Evolutionary conservation across 2,329 filamentous ascomycete genomes (phyloP), one percentile per base, ranked within the genome.

Genomic region (Albifimbria verrucaria): DNA sequence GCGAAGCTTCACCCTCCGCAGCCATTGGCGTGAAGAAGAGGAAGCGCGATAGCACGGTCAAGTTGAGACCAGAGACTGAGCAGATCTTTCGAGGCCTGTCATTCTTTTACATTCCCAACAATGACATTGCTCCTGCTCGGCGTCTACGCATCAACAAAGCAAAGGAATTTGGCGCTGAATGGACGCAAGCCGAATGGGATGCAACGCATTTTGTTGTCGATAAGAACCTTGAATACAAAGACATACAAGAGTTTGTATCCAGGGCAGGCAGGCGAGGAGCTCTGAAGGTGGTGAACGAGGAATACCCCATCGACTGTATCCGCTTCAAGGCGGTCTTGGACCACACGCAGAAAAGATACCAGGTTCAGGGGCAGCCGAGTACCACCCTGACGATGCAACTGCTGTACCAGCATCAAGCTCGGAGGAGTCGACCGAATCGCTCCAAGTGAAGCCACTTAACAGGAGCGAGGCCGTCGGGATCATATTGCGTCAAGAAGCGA

Each of bases 191-290:
- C 1, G 82, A 86, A 64, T 68, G 59, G 1, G 70, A 70, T 21
- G 81, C 94, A 17, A 95, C 88, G 1, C 90, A 96, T 70, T 74
- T 96, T 48, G 79, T 97, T 54, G 86, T 91, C 2, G 92, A 97
- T 64, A 87, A 84, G 58, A 71, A 71, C 1, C 71, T 94, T 48
- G 73, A 73, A 1, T 92, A 85, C 63, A 69, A 77, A 4, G 82
- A 92, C 52, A 74, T 96, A 7, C 67, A 86, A 51, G 74, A 71
- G 11, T 77, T 81, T 25, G 60, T 62, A 25, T 55, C 57, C n/a
- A 62, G 43, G 28, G 61, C 48, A 21, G 53, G 58, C 9, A 55
- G 45, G 49, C 50, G 56, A 1, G 52, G 55, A 2, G 61, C 73
- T 43, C 65, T 72, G 6, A 62, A 77, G 2, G 60, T 96, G 3